Base-by-base conservation (phyloP, 2,329 filamentous ascomycete species). In the Botrytis fragariae region DNA sequence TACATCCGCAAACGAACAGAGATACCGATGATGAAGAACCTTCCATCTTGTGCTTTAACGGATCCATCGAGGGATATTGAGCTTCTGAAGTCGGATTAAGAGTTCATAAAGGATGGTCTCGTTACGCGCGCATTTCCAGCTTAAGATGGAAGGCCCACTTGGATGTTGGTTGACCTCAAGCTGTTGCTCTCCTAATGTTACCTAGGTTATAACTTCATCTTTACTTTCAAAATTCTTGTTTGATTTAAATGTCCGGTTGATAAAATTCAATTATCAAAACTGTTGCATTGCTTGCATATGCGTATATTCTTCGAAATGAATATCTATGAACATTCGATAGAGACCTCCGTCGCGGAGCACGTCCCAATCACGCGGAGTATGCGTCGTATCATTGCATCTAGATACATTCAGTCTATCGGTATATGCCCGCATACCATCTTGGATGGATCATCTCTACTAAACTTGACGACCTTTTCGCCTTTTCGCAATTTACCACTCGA, bases 401-500 rank as follows among this genome's bases (percentile, higher is more conserved):
- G n/a, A 29, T 51, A 42, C 39, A n/a, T 68, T 42, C 48, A 32
- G 37, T 68, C 65, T 57, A 42, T 68, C 14, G n/a, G n/a, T 32
- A 57, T 18, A 22, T 68, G 48, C 54, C 35, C 48, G 39, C 65
- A 68, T 3, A 57, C 48, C 48, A 68, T 68, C 29, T 32, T 16
- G 25, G 14, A 39, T 14, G n/a, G n/a, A 39, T 25, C 10, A 12
- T 42, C 35, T 42, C 25, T 25, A 37, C n/a, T 35, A 57, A 54
- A 68, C 4, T 68, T 68, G 48, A 54, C 48, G 20, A 42, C 35
- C 29, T 68, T 68, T 29, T 7, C 65, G n/a, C 35, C 42, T 57
- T 68, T 68, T 32, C 35, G 65, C 48, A 68, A 57, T 68, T 35
- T 68, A 54, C 65, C 65, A 32, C 37, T 37, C 42, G 65, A 68